These are phyloP conservation scores for Mortierella hygrophila DNA, from an alignment of 192 early-diverging fungal species.

Conservation along the genomic window DNA sequence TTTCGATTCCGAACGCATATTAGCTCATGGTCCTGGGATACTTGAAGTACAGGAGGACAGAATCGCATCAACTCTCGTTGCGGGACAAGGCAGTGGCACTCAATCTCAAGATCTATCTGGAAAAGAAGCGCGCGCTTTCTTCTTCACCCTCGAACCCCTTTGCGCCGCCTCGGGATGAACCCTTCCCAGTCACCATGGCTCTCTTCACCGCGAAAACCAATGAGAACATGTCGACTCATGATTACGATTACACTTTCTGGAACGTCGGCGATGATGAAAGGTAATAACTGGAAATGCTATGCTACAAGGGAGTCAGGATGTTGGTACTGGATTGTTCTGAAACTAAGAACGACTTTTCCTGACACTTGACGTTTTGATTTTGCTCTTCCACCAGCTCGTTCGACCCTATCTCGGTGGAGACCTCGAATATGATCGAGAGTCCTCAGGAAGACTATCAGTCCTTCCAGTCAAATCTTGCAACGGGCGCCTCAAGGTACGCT, in stretches of 20 bases:
- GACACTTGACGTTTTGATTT: not conserved
- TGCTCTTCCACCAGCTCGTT: conserved; percentile 21
- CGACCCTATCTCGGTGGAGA: conserved; percentile 23
- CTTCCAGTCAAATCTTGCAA: conserved; percentile 51
- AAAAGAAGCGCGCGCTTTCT: conserved; percentile 22
- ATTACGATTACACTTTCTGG: conserved; percentile 55
- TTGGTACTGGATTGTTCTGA: no score
- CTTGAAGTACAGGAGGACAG: conserved; percentile 48
- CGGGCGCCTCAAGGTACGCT: conserved; percentile 27
- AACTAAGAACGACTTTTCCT: not conserved
- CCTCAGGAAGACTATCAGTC: conserved; percentile 56
- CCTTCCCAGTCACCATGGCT: conserved; percentile 24
- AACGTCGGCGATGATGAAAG: conserved; percentile 32
- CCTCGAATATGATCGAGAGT: conserved; percentile 54
- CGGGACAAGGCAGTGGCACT: conserved; percentile 38
- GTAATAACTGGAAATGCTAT: not conserved
- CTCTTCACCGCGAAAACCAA: conserved; percentile 53
- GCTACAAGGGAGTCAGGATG: no score
- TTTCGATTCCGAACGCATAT: not conserved
- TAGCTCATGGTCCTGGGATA: conserved; percentile 51
- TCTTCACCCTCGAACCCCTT: conserved; percentile 27
- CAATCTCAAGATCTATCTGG: conserved; percentile 40
- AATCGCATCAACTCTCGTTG: conserved; percentile 34
- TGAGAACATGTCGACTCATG: conserved; percentile 46
- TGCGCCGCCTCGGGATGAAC: conserved; percentile 4